Conservation (phyloP, 208 protist species). For the Crithidia acanthocephali region DNA sequence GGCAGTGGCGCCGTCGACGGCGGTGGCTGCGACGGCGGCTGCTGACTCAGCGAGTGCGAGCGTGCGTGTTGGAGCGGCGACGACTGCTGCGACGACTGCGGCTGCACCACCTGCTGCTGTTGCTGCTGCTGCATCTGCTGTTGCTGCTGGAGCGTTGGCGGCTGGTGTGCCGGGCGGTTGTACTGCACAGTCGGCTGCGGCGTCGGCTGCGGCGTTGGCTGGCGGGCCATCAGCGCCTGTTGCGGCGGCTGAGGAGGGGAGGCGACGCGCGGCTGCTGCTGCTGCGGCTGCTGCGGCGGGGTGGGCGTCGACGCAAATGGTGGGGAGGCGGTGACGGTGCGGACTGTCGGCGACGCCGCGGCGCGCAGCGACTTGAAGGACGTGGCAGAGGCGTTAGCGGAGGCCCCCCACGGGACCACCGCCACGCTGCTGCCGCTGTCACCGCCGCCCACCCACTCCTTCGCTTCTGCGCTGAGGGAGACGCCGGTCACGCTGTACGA, state of each 20-base stretch:
- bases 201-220: neutral
- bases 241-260: neutral
- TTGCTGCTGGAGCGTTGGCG: neutral
- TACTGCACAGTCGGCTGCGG: neutral
- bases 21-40: neutral
- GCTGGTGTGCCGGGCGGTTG: constrained; percentile 3
- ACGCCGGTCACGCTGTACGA: constrained; percentile 24
- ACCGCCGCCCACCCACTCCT: constrained; percentile 27
- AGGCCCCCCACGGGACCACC: constrained; percentile 2
- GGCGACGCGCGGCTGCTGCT: neutral
- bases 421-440: constrained; percentile 6
- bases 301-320: neutral
- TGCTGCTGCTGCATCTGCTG: neutral
- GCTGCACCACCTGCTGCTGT: too few relatives aligned
- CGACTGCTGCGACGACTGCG: too few relatives aligned
- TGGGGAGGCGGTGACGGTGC: constrained; percentile 3
- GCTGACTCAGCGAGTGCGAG: too few relatives aligned
- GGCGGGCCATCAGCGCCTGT: neutral
- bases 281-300: neutral
- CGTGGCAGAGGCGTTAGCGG: constrained; percentile 8
- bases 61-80: too few relatives aligned
- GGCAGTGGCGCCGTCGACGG: constrained; percentile 8
- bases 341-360: neutral
- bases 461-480: constrained; percentile 30
- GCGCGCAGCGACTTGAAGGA: constrained; percentile 14